These are phyloP conservation scores for Trichoderma asperellum DNA, from an alignment of 2,329 filamentous ascomycete genomes.

Conservation along the genomic window DNA sequence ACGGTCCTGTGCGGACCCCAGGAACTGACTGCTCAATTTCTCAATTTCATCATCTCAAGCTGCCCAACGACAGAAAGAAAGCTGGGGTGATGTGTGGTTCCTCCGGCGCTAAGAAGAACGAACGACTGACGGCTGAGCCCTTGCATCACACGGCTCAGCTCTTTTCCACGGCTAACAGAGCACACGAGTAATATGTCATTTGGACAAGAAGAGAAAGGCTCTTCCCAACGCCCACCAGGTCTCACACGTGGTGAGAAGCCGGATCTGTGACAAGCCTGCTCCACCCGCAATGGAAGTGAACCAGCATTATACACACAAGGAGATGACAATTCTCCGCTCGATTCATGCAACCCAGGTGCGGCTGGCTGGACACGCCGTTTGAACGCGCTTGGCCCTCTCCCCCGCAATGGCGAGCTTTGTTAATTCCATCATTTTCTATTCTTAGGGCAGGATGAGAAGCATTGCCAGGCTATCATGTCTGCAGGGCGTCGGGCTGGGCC, in stretches of 20 bases:
- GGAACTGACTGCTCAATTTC: conserved; percentile 1
- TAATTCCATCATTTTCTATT: not conserved
- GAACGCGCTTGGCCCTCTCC: not conserved
- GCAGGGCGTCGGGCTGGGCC: not conserved
- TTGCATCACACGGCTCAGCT: not conserved
- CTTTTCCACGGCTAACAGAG: not conserved
- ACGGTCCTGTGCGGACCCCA: not conserved
- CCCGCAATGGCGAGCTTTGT: conserved; percentile 1
- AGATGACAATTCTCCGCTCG: conserved; percentile 1
- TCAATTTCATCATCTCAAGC: not conserved
- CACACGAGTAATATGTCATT: not conserved
- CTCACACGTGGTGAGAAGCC: not conserved
- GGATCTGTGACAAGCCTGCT: not conserved
- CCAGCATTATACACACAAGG: conserved; percentile 1
- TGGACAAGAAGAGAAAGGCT: not conserved
- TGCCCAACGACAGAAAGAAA: not conserved
- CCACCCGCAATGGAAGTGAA: not conserved
- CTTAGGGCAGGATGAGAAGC: not conserved
- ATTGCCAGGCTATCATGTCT: not conserved
- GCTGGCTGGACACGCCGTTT: not conserved
- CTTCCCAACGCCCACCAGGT: not conserved
- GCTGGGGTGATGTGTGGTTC: conserved; percentile 13
- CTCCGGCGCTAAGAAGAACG: conserved; percentile 16
- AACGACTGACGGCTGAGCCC: conserved; percentile 25
- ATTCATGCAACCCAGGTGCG: conserved; percentile 3